phyloP scores from a whole-genome alignment of 306 rosid genomes.

The Rosa multiflora region DNA sequence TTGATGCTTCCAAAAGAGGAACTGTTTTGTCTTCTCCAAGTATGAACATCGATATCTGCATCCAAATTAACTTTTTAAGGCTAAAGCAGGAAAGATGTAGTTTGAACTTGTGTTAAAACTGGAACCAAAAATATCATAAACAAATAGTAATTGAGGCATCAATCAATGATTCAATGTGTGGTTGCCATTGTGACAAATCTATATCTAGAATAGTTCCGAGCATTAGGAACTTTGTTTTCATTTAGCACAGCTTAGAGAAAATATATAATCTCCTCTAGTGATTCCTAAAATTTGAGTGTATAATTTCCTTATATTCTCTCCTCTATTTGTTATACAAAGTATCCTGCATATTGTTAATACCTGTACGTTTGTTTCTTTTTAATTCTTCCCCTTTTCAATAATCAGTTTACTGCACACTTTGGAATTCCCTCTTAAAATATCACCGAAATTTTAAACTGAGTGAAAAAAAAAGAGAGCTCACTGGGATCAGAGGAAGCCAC shows the following conservation, averaged over 20 bases:
- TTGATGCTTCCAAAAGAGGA: conserved; percentile 24
- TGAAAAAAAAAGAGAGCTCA: background rate
- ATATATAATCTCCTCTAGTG: background rate
- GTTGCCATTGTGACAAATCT: background rate
- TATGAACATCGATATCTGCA: conserved; percentile 37
- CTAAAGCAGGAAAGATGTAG: background rate
- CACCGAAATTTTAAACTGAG: background rate
- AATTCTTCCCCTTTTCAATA: background rate
- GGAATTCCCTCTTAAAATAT: background rate
- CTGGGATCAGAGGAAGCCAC: conserved; percentile 42
- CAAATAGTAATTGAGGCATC: background rate
- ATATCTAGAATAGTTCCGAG: background rate
- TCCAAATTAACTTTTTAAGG: background rate
- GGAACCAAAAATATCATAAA: background rate
- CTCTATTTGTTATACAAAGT: background rate
- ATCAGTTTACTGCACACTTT: background rate
- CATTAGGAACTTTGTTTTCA: background rate
- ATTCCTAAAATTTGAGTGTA: background rate
- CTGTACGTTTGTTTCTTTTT: background rate
- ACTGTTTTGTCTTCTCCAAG: conserved; percentile 31
- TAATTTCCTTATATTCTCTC: background rate
- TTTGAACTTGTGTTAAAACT: background rate
- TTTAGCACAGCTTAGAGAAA: background rate
- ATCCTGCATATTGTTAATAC: background rate
- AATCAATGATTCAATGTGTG: background rate